Conservation (phyloP, 345 rosid genomes). For the Bruguiera sexangula region DNA sequence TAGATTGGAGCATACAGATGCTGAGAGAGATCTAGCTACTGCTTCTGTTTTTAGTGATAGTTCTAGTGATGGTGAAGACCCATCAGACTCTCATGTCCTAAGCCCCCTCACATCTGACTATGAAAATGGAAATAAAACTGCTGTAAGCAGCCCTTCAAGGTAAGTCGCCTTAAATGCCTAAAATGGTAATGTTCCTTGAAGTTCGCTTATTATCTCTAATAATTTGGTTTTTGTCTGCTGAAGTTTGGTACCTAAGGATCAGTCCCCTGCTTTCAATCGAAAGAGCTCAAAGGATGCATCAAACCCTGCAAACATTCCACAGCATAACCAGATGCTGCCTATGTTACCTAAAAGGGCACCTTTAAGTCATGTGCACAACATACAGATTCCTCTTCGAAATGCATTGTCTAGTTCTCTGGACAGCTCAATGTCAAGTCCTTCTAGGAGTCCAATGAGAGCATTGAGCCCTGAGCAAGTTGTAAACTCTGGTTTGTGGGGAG, state of each 20-base stretch:
- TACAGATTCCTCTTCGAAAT: conserved; percentile 65
- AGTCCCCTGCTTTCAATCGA: conserved; percentile 30
- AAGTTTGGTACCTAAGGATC: conserved; percentile 55
- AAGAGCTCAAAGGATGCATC: conserved; percentile 51
- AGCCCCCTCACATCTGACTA: conserved; percentile 28
- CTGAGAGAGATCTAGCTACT: conserved; percentile 23
- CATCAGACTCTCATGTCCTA: conserved; percentile 17
- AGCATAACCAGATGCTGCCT: conserved; percentile 47
- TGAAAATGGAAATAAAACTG: conserved; percentile 23
- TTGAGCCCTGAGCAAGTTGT: conserved; percentile 61
- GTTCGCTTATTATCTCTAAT: conserved; percentile 14
- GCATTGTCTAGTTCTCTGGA: conserved; percentile 77
- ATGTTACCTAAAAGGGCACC: conserved; percentile 66
- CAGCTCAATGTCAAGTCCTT: conserved; percentile 96
- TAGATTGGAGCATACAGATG: conserved; percentile 15
- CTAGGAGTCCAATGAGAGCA: conserved; percentile 87
- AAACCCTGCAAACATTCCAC: conserved; percentile 51
- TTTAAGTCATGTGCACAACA: conserved; percentile 51
- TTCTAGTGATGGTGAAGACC: conserved; percentile 24
- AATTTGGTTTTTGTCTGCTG: conserved; percentile 18
- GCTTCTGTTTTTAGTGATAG: conserved; percentile 28
- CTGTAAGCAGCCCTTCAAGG: conserved; percentile 32
- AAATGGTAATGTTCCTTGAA: not conserved
- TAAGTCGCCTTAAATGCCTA: conserved; percentile 1
- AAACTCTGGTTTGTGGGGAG: conserved; percentile 62